Evolutionary conservation across 108 stramenopile genomes (phyloP), one percentile per base, ranked within the genome.

Genomic region (Stephanodiscus triporus): DNA sequence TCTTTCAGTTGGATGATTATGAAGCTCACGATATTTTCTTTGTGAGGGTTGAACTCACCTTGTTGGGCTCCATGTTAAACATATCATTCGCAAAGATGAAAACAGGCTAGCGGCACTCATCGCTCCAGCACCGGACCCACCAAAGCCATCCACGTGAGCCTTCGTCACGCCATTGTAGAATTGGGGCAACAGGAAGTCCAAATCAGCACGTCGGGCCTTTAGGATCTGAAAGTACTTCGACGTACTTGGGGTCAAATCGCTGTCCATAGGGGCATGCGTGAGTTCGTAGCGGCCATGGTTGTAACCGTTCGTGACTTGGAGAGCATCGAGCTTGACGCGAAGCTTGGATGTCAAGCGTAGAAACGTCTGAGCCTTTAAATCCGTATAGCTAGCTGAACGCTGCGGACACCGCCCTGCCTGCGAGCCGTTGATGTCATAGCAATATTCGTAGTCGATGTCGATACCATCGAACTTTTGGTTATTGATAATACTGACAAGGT

Each of bases 381-480:
- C 76, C 23, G 62, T 32, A 57, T 77, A 77, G 4, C 16, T 2
- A 16, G 24, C 9, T 27, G 68, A 36, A 45, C 54, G 53, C 37
- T 82, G 71, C 22, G 2, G 42, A 14, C 77, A 82, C 29, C 40
- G 38, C 29, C 81, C 73, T 49, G 67, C 17, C 32, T 82, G 81
- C 23, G 36, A 48, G 32, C 64, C 57, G 9, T 23, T 63, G 26
- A 70, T 72, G 51, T 85, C 83, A 57, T 85, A 85, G 63, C 86
- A 89, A 53, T 89, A 89, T 45, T 89, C 88, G 62, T 87, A 89
- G 70, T 89, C 88, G 45, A 89, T 85, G 50, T 89, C 88, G 5
- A 89, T 56, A 13, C 88, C 86, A 36, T 87, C 86, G 11, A 87
- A 61, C 0, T 68, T 70, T 38, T 87, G 79, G 26, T 81, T 76